These are phyloP conservation scores for Eimeria brunetti DNA, from an alignment of 169 alveolate species.

Conservation along the genomic window DNA sequence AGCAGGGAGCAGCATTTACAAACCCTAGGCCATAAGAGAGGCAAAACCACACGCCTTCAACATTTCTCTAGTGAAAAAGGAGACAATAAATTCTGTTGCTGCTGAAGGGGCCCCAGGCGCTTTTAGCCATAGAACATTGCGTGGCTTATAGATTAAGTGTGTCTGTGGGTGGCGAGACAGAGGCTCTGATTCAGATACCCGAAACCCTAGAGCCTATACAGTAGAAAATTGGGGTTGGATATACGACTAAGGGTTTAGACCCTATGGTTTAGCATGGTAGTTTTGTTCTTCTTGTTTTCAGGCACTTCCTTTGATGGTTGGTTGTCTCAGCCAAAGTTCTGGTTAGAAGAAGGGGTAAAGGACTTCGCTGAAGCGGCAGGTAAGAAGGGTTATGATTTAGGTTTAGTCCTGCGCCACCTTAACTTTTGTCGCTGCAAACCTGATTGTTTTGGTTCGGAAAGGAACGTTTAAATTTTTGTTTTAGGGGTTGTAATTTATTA, in stretches of 20 bases:
- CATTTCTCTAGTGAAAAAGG: too few relatives aligned
- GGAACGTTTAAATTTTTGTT: background rate
- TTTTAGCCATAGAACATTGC: too few relatives aligned
- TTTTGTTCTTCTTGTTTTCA: background rate
- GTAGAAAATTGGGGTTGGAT: too few relatives aligned
- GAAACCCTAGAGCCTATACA: too few relatives aligned
- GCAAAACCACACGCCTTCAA: too few relatives aligned
- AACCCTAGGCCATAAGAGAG: too few relatives aligned
- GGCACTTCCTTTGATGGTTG: constrained; percentile 39
- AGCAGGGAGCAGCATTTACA: background rate
- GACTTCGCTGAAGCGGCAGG: constrained; percentile 56
- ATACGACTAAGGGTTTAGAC: background rate
- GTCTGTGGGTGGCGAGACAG: background rate
- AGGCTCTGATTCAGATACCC: background rate
- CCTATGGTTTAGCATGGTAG: background rate
- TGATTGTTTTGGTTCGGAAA: background rate
- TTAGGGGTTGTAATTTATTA: background rate
- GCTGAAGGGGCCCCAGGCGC: background rate
- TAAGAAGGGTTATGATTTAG: constrained; percentile 1
- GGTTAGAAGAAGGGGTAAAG: constrained; percentile 27
- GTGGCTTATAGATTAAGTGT: background rate
- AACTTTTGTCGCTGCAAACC: background rate
- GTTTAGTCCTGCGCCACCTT: background rate
- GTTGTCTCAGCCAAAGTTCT: constrained; percentile 33
- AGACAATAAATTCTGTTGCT: too few relatives aligned